phyloP scores from a whole-genome alignment of 352 stramenopile species.

The Elongisporangium undulatum region DNA sequence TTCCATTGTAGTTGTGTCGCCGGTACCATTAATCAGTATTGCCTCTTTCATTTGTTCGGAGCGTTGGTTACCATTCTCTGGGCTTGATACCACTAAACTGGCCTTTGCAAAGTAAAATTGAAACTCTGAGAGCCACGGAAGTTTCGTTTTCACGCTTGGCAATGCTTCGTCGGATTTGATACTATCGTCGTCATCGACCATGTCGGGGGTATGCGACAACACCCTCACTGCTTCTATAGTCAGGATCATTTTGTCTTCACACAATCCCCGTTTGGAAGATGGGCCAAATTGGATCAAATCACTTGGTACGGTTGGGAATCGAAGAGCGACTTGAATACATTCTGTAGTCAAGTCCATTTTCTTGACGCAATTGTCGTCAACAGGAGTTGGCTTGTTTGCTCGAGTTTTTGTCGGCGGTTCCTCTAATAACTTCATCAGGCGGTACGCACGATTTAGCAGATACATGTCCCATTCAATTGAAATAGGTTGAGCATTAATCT shows the following conservation, averaged over 20 bases:
- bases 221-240: slow-evolving; percentile 63
- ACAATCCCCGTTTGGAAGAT: slow-evolving; percentile 74
- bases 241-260: slow-evolving; percentile 76
- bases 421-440: slow-evolving; percentile 70
- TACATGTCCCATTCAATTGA: slow-evolving; percentile 87
- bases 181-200: slow-evolving; percentile 6
- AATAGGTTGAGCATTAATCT: slow-evolving; percentile 69
- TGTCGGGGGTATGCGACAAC: slow-evolving; percentile 14
- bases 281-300: slow-evolving; percentile 78
- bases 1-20: slow-evolving; percentile 26
- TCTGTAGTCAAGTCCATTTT: slow-evolving; percentile 69
- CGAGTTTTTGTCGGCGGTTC: slow-evolving; percentile 27
- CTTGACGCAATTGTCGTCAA: slow-evolving; percentile 31
- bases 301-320: slow-evolving; percentile 83
- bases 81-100: slow-evolving; percentile 41
- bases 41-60: slow-evolving; percentile 30
- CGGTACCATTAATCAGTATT: slow-evolving; percentile 33
- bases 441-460: slow-evolving; percentile 70
- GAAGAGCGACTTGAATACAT: slow-evolving; percentile 61
- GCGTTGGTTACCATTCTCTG: slow-evolving; percentile 53
- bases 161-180: background rate
- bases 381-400: slow-evolving; percentile 4
- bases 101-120: slow-evolving; percentile 46
- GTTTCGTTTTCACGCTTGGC: slow-evolving; percentile 3
- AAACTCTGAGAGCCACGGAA: slow-evolving; percentile 76